Evolutionary conservation across 164 flowering plant species (phyloP).

Genomic region (Dillenia turbinata): DNA sequence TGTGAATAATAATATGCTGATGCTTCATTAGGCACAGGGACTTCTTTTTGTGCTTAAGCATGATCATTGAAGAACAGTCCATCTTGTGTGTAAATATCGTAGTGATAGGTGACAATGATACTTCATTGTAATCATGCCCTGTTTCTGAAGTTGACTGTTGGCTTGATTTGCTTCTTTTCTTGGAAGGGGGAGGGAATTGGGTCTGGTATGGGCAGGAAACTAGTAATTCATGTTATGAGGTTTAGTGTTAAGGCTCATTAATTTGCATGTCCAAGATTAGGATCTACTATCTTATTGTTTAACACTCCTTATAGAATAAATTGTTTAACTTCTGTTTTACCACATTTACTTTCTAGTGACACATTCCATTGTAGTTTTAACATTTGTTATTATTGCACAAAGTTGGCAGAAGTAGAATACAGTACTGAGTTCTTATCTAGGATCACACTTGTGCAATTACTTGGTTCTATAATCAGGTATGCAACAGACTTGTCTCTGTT

Average conservation of each 20-base stretch:
- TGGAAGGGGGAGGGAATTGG: background rate
- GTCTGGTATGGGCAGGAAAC: no score
- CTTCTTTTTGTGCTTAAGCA: constrained; percentile 1
- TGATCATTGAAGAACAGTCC: background rate
- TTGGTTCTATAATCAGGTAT: constrained; percentile 71
- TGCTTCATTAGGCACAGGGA: background rate
- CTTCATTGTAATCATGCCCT: no score
- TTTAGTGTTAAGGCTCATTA: no score
- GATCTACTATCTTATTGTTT: no score
- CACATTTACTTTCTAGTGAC: no score
- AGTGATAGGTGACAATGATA: no score
- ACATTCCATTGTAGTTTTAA: no score
- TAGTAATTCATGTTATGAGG: no score
- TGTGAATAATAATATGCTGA: no score
- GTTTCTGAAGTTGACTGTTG: background rate
- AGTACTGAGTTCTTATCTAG: constrained; percentile 56
- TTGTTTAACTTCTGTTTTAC: no score
- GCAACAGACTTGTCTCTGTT: constrained; percentile 1
- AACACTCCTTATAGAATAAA: no score
- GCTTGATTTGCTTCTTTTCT: background rate
- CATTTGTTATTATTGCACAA: constrained; percentile 14
- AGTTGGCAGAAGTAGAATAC: constrained; percentile 74
- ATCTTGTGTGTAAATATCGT: background rate
- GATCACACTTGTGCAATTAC: constrained; percentile 56
- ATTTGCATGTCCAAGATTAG: no score